Percentiles rank a stretch among this genome's conserved stretches.
phyloP scores from a whole-genome alignment of 768 basidiomycete genomes.

The Lentinula lateritia region DNA sequence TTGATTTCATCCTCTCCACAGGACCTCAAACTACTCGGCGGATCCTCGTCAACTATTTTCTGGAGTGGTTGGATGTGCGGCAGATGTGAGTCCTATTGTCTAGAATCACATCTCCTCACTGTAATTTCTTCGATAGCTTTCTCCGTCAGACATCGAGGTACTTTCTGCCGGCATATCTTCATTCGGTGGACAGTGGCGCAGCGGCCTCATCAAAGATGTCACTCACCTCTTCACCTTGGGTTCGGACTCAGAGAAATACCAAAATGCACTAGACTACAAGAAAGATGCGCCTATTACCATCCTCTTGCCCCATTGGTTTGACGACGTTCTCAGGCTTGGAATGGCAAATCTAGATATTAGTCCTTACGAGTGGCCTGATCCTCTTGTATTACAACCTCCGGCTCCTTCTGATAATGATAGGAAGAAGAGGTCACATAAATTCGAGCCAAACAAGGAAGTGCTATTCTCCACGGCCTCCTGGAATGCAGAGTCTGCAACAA shows the following conservation, averaged over 20 bases:
- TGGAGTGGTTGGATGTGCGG: slow-evolving; percentile 68
- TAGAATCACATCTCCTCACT: not conserved
- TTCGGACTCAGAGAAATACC: slow-evolving; percentile 44
- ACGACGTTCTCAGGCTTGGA: slow-evolving; percentile 65
- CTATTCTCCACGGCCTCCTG: slow-evolving; percentile 26
- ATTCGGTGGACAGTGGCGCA: slow-evolving; percentile 79
- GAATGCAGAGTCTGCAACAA: slow-evolving; percentile 15
- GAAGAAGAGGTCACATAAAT: slow-evolving; percentile 24
- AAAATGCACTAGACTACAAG: slow-evolving; percentile 51
- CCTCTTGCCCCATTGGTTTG: slow-evolving; percentile 91
- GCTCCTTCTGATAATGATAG: slow-evolving; percentile 13
- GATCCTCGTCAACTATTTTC: slow-evolving; percentile 80
- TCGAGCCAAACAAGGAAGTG: slow-evolving; percentile 24
- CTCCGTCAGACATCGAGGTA: slow-evolving; percentile 61
- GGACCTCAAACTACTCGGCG: slow-evolving; percentile 63
- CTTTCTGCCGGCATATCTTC: slow-evolving; percentile 67
- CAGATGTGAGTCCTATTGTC: slow-evolving; percentile 42
- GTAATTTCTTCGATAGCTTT: slow-evolving; percentile 33
- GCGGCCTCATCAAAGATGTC: slow-evolving; percentile 73
- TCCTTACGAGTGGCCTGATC: slow-evolving; percentile 73
- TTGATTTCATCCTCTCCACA: slow-evolving; percentile 15
- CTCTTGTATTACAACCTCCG: slow-evolving; percentile 36
- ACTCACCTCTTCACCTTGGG: slow-evolving; percentile 78
- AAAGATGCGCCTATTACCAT: slow-evolving; percentile 49
- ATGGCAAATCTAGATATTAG: slow-evolving; percentile 41